Evolutionary conservation across 2,329 filamentous ascomycete species (phyloP), one percentile per base, ranked within the genome.

Genomic region (Cercospora canescens): DNA sequence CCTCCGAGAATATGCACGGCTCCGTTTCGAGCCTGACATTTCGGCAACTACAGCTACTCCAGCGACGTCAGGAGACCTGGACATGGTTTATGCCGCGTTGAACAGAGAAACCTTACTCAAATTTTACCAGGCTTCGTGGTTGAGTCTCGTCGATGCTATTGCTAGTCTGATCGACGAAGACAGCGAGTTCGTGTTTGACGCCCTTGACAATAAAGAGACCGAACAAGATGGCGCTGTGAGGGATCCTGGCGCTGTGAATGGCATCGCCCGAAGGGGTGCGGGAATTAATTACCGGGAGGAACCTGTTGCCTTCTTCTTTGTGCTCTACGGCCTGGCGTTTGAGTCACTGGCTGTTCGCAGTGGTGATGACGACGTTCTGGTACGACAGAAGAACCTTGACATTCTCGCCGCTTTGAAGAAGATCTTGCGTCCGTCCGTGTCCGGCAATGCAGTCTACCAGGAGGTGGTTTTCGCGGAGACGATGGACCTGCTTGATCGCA

Each of bases 281-380:
- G 92, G 94, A 70, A 98, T 99, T 81, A 98, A 98, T 78, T 99
- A 99, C 77, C 91, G 95, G 56, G 94, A 98, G 75, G 95, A 99
- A 77, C 95, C 95, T 0, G 93, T 98, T 1, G 95, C 95, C 0
- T 99, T 99, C 84, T 99, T 99, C 83, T 99, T 99, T 74, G 94
- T 99, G 14, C 86, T 99, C 0, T 99, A 98, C 73, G 95, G 95
- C 11, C 89, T 99, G 64, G 93, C 94, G 0, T 98, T 99, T 72
- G 96, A 99, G 79, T 94, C 96, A 18, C 86, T 99, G 24, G 94
- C 94, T 7, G 93, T 92, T 6, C 89, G 93, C 55, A 89, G 91
- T 5, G 93, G 91, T 6, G 73, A 77, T 34, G 75, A 77, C 50
- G 75, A 75, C 37, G 66, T 74, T n/a, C 65, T 75, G 2, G 72